Evolutionary conservation across 2,329 filamentous ascomycete species (phyloP).

Genomic region (Periconia digitata): DNA sequence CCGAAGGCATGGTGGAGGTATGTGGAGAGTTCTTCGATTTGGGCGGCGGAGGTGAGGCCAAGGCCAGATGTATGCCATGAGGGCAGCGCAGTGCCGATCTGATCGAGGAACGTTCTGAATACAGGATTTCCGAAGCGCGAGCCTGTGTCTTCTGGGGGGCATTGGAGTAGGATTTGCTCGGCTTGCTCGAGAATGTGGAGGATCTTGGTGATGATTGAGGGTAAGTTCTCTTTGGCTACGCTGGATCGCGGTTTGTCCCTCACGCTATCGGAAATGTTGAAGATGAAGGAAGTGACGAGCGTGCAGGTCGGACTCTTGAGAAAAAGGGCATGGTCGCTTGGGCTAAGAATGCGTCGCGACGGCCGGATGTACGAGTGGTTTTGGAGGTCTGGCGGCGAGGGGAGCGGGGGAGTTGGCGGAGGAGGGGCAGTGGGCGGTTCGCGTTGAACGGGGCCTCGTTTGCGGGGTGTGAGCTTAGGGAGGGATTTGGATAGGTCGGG

Average conservation of each 20-base stretch:
- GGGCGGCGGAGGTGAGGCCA: slow-evolving; percentile 57
- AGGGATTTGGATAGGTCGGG: slow-evolving; percentile 31
- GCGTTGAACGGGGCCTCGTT: slow-evolving; percentile 23
- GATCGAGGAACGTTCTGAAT: slow-evolving; percentile 80
- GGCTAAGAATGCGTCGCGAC: slow-evolving; percentile 77
- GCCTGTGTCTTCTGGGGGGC: slow-evolving; percentile 83
- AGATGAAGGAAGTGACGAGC: slow-evolving; percentile 82
- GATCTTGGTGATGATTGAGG: slow-evolving; percentile 63
- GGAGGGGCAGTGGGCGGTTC: slow-evolving; percentile 53
- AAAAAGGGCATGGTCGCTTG: slow-evolving; percentile 79
- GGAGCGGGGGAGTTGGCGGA: slow-evolving; percentile 74
- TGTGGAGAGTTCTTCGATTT: slow-evolving; percentile 70
- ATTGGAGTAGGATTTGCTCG: slow-evolving; percentile 64
- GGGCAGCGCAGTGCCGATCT: slow-evolving; percentile 51
- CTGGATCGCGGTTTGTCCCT: slow-evolving; percentile 67
- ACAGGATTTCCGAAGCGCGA: slow-evolving; percentile 94
- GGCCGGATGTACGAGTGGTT: slow-evolving; percentile 67
- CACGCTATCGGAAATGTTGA: slow-evolving; percentile 81
- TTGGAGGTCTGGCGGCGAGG: slow-evolving; percentile 65
- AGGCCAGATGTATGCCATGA: slow-evolving; percentile 61
- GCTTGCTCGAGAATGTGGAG: slow-evolving; percentile 70
- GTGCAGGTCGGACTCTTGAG: slow-evolving; percentile 73
- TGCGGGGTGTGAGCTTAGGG: slow-evolving; percentile 41
- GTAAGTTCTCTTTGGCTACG: slow-evolving; percentile 61
- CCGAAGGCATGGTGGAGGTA: slow-evolving; percentile 87